A percentile compares a stretch with the other conserved stretches of the same genome.
Evolutionary conservation across 768 basidiomycete species (phyloP).

Genomic region (Epithele typhae): DNA sequence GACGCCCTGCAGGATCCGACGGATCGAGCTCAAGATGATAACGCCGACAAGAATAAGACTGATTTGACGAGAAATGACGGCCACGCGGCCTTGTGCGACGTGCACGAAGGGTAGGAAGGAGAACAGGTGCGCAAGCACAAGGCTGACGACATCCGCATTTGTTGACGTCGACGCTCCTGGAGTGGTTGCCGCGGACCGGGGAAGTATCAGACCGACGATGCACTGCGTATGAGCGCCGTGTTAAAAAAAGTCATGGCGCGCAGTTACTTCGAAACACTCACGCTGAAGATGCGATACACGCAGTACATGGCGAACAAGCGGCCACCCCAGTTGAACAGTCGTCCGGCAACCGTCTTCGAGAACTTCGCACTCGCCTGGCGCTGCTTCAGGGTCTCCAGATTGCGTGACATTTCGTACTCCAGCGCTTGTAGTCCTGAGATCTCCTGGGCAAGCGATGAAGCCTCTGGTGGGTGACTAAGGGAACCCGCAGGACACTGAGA

Average conservation of each 20-base stretch:
- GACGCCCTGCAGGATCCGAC: conserved; percentile 65
- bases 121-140: conserved; percentile 36
- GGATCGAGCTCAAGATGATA: conserved; percentile 70
- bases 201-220: conserved; percentile 46
- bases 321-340: conserved; percentile 41
- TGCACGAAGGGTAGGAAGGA: conserved; percentile 35
- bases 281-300: conserved; percentile 54
- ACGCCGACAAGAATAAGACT: conserved; percentile 71
- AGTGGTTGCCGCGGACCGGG: conserved; percentile 16
- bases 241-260: too few species aligned
- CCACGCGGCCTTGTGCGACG: conserved; percentile 29
- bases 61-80: conserved; percentile 46
- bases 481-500: background rate
- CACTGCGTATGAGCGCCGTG: conserved; percentile 33
- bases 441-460: conserved; percentile 45
- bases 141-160: conserved; percentile 36
- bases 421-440: conserved; percentile 61
- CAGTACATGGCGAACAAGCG: conserved; percentile 66
- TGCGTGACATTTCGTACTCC: conserved; percentile 62
- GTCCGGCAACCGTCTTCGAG: conserved; percentile 51
- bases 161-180: conserved; percentile 8
- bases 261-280: conserved; percentile 32
- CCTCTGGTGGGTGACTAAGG: conserved; percentile 27
- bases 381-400: conserved; percentile 46
- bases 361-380: conserved; percentile 47